phyloP scores from a whole-genome alignment of 2,329 filamentous ascomycete species.

The Apiospora malaysiana region DNA sequence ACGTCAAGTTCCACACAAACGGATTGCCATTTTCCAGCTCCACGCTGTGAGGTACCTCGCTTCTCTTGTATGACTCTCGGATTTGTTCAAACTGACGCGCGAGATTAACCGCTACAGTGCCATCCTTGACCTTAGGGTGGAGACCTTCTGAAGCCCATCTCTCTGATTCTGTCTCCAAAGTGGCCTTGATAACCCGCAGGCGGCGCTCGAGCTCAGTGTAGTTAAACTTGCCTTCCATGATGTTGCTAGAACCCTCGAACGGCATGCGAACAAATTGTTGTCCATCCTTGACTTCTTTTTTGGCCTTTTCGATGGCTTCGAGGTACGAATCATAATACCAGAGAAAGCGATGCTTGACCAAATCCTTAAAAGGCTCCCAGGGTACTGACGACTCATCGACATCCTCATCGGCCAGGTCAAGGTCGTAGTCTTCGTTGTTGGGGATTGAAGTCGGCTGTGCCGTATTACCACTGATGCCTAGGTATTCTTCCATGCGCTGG shows the following conservation, averaged over 20 bases:
- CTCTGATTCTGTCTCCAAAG: constrained; percentile 73
- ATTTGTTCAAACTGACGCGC: constrained; percentile 86
- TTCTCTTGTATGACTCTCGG: constrained; percentile 73
- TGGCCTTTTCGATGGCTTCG: constrained; percentile 69
- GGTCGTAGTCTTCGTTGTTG: constrained; percentile 48
- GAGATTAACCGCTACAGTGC: constrained; percentile 80
- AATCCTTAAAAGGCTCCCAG: constrained; percentile 88
- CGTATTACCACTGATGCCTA: constrained; percentile 65
- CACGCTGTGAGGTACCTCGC: constrained; percentile 76
- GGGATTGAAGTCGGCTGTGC: constrained; percentile 37
- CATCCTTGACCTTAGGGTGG: constrained; percentile 66
- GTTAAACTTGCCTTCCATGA: constrained; percentile 86
- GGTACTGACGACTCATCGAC: constrained; percentile 58
- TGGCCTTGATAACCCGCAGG: constrained; percentile 70
- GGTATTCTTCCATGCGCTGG: constrained; percentile 79
- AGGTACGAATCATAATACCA: constrained; percentile 96
- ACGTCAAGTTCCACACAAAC: constrained; percentile 86
- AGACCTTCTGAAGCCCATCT: constrained; percentile 75
- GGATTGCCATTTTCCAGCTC: constrained; percentile 81
- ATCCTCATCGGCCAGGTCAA: constrained; percentile 54
- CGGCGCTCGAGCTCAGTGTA: constrained; percentile 77
- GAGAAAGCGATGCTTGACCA: constrained; percentile 88
- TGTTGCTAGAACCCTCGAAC: constrained; percentile 79
- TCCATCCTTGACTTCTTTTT: constrained; percentile 66
- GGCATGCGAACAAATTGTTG: constrained; percentile 79